Evolutionary conservation across 2,329 filamentous ascomycete genomes (phyloP), one percentile per base, ranked within the genome.

Genomic region (Arthrinium phaeospermum): DNA sequence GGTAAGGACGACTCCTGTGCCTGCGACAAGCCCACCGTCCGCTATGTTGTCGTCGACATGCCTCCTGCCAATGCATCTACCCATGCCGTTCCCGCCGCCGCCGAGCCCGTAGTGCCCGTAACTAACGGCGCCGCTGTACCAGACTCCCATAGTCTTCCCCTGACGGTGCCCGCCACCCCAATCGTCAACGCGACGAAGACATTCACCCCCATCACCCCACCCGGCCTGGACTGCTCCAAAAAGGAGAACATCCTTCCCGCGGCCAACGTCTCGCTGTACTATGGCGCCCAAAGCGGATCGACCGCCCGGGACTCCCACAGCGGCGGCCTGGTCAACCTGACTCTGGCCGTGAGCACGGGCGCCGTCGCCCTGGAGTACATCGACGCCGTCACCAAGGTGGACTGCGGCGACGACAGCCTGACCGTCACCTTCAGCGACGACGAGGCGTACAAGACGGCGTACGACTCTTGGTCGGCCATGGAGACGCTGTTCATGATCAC

Each of bases 401-500:
- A 76, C 70, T 82, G 81, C 72, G 75, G 74, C 34, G 72, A 73
- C 47, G 70, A 72, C 64, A 75, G 74, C 8, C 76, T 82, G 24
- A 76, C 75, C 13, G 78, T 83, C 73, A 74, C 76, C 10, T 82
- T 82, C 73, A 67, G 67, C 13, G 71, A 72, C 8, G 72, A 76
- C n/a, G 71, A 75, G 45, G 67, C 75, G 1, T 77, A 75, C 27
- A 49, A 75, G 47, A 72, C 24, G 27, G 69, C 72, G 41, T 61
- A 70, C 7, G 45, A 34, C 34, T 67, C 74, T 24, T 82, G 81
- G 81, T 70, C 68, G 10, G 68, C 72, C 8, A 72, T 71, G 1
- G 69, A 71, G 8, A 53, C 34, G 1, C 74, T 85, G 49, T 77
- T 84, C 53, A 74, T 86, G 69, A 80, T 86, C 73, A 85, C 84